A percentile compares a stretch with the other conserved stretches of the same genome.
These are phyloP conservation scores for Lasiodiplodia gonubiensis DNA, from an alignment of 2,329 filamentous ascomycete species.

Conservation along the genomic window DNA sequence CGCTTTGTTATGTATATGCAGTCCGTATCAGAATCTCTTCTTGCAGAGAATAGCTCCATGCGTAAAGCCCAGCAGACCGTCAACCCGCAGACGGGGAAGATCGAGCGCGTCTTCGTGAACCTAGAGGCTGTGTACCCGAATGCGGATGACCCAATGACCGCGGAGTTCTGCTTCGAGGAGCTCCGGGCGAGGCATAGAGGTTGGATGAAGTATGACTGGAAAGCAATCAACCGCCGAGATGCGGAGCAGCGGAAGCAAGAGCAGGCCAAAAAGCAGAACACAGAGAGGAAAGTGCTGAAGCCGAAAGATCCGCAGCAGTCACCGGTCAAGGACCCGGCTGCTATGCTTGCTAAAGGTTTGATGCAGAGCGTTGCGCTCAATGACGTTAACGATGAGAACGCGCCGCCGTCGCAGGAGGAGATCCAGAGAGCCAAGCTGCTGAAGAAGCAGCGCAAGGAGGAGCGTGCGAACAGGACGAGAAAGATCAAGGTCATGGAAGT, in stretches of 20 bases:
- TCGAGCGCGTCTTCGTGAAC: conserved; percentile 86
- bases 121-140: conserved; percentile 85
- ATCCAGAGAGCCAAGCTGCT: conserved; percentile 63
- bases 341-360: conserved; percentile 21
- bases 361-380: conserved; percentile 25
- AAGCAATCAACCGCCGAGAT: conserved; percentile 41
- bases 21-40: conserved; percentile 48
- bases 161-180: conserved; percentile 91
- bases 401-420: conserved; percentile 52
- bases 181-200: conserved; percentile 79
- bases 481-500: conserved; percentile 74
- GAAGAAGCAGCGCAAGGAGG: conserved; percentile 55
- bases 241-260: conserved; percentile 26
- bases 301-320: conserved; percentile 18
- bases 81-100: conserved; percentile 81
- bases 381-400: conserved; percentile 54
- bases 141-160: conserved; percentile 66
- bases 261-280: conserved; percentile 9
- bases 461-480: conserved; percentile 56
- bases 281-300: conserved; percentile 20
- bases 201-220: conserved; percentile 63
- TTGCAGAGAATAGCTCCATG: conserved; percentile 64
- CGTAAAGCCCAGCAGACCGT: conserved; percentile 80
- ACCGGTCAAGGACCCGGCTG: conserved; percentile 8
- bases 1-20: conserved; percentile 60